A percentile compares a stretch with the other conserved stretches of the same genome.
Evolutionary conservation across 2,329 filamentous ascomycete genomes (phyloP).

Genomic region (Alternaria consortialis): DNA sequence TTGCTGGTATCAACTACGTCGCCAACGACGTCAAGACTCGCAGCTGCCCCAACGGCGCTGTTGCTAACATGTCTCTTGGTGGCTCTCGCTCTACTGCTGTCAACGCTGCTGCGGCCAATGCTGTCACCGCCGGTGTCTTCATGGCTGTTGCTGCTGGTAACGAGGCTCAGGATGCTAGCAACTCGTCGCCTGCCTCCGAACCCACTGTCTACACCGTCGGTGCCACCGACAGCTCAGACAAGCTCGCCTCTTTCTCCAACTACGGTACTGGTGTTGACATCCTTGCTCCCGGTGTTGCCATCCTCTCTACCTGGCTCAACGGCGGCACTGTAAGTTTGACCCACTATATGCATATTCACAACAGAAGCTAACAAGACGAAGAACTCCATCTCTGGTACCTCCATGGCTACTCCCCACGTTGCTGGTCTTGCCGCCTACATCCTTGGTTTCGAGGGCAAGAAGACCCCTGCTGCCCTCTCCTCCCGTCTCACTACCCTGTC

Average conservation of each 20-base stretch:
- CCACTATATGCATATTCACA: neutral
- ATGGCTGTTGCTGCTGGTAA: conserved; percentile 55
- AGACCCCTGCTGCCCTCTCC: conserved; percentile 60
- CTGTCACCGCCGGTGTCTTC: conserved; percentile 51
- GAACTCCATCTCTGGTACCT: conserved; percentile 68
- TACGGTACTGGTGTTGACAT: conserved; percentile 51
- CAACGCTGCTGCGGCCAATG: conserved; percentile 51
- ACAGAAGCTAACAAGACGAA: conserved; percentile 30
- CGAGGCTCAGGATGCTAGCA: conserved; percentile 41
- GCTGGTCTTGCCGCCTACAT: conserved; percentile 76
- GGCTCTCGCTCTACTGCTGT: conserved; percentile 48
- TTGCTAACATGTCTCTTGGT: conserved; percentile 54
- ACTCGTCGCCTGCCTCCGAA: conserved; percentile 52
- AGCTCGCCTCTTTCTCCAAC: conserved; percentile 52
- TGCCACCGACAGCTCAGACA: conserved; percentile 50
- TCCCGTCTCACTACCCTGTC: conserved; percentile 57
- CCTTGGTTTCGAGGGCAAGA: conserved; percentile 61
- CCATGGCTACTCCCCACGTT: conserved; percentile 74
- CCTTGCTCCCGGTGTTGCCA: conserved; percentile 52
- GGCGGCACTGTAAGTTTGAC: conserved; percentile 46
- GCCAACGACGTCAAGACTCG: conserved; percentile 47
- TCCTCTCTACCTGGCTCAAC: conserved; percentile 60
- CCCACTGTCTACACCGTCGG: conserved; percentile 52
- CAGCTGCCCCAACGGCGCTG: conserved; percentile 47
- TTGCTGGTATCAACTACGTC: conserved; percentile 52